These are phyloP conservation scores for Emergomyces orientalis DNA, from an alignment of 2,329 filamentous ascomycete genomes.

Conservation along the genomic window DNA sequence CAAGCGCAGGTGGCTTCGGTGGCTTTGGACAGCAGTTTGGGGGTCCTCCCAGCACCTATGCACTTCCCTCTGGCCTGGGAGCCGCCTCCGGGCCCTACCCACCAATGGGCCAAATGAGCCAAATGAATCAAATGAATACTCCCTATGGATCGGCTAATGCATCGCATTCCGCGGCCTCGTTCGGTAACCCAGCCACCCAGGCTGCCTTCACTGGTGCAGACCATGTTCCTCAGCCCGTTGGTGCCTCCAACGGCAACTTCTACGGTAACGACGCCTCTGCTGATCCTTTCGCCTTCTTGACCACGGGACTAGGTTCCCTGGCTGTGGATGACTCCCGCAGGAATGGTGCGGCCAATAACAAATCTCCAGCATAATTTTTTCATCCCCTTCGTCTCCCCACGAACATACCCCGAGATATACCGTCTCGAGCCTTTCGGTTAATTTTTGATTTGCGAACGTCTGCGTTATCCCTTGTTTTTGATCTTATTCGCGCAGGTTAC, in stretches of 20 bases:
- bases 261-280: constrained; percentile 47
- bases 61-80: constrained; percentile 74
- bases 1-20: constrained; percentile 58
- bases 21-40: constrained; percentile 71
- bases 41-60: constrained; percentile 76
- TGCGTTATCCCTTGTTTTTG: not conserved
- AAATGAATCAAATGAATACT: constrained; percentile 51
- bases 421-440: constrained; percentile 1
- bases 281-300: constrained; percentile 58
- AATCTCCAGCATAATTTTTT: constrained; percentile 35
- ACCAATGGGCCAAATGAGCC: constrained; percentile 30
- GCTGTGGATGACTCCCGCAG: constrained; percentile 45
- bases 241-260: constrained; percentile 65
- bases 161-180: constrained; percentile 74
- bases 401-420: constrained; percentile 7
- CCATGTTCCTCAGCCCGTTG: constrained; percentile 68
- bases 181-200: constrained; percentile 88
- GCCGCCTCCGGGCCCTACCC: constrained; percentile 72
- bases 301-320: constrained; percentile 49
- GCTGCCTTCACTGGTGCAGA: constrained; percentile 85
- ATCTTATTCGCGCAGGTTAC: not conserved
- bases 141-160: constrained; percentile 68
- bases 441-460: not conserved
- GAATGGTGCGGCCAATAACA: constrained; percentile 38
- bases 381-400: not conserved